These are phyloP conservation scores for Stephanodiscus minutulus DNA, from an alignment of 108 stramenopile genomes.

Conservation along the genomic window DNA sequence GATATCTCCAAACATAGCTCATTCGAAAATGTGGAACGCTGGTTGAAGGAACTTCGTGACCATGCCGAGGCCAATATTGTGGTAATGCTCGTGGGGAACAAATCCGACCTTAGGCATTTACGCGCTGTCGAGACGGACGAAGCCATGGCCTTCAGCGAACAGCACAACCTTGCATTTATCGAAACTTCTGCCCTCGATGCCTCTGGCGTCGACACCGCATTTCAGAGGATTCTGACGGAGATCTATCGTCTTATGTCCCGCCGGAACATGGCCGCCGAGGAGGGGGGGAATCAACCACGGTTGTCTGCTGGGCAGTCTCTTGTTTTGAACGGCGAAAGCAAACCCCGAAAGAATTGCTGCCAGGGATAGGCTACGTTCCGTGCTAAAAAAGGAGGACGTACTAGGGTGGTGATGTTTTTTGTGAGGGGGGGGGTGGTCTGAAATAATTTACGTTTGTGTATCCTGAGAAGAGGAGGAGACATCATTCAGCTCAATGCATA, in stretches of 20 bases:
- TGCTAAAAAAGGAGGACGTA: neutral
- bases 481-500: too few relatives aligned
- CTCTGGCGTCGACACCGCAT: slow-evolving; percentile 95
- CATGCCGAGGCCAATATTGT: slow-evolving; percentile 99
- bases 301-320: slow-evolving; percentile 82
- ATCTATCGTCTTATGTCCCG: slow-evolving; percentile 86
- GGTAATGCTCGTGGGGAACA: slow-evolving; percentile 99
- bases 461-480: too few relatives aligned
- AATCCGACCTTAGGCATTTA: slow-evolving; percentile 93
- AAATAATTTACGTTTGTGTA: neutral
- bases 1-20: slow-evolving; percentile 98
- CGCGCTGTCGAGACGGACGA: slow-evolving; percentile 97
- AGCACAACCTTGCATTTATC: slow-evolving; percentile 98
- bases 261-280: slow-evolving; percentile 84
- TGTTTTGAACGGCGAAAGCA: slow-evolving; percentile 58
- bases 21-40: slow-evolving; percentile 98
- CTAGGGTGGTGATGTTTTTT: slow-evolving; percentile 8
- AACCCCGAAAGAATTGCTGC: slow-evolving; percentile 46
- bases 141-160: slow-evolving; percentile 97
- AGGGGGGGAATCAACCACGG: slow-evolving; percentile 67
- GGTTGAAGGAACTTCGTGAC: slow-evolving; percentile 98
- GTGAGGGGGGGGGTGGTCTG: neutral
- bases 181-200: slow-evolving; percentile 97
- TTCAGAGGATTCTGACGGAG: slow-evolving; percentile 96
- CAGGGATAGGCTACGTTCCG: slow-evolving; percentile 16